A percentile compares a stretch with the other conserved stretches of the same genome.
Conservation (phyloP, 768 basidiomycete genomes). For the Russula emetica region DNA sequence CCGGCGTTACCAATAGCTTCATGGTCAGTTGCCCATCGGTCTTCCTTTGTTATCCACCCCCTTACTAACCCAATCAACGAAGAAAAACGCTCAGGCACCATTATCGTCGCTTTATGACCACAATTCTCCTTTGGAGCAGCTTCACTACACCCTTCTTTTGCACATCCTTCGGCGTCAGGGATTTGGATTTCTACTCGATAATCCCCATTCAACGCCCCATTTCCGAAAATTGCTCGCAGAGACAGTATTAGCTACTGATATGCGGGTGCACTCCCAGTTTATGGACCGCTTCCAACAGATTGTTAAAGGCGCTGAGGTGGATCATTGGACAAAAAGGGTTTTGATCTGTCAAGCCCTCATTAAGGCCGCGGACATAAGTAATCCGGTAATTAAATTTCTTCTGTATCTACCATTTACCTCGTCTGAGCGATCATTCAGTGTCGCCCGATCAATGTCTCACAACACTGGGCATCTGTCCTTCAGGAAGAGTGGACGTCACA, state of each 20-base stretch:
- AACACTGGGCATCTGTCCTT: slow-evolving; percentile 88
- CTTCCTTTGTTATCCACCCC: neutral
- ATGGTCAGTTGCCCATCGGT: slow-evolving; percentile 57
- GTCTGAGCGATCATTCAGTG: slow-evolving; percentile 46
- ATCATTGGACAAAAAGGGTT: slow-evolving; percentile 47
- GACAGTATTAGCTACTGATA: slow-evolving; percentile 90
- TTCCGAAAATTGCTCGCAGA: slow-evolving; percentile 75
- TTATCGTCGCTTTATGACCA: slow-evolving; percentile 85
- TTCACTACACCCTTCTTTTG: slow-evolving; percentile 82
- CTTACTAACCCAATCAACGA: slow-evolving; percentile 17
- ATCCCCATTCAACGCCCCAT: slow-evolving; percentile 41
- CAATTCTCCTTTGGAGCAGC: slow-evolving; percentile 84
- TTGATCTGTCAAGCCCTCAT: slow-evolving; percentile 86
- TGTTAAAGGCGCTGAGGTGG: slow-evolving; percentile 40
- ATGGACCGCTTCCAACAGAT: slow-evolving; percentile 61
- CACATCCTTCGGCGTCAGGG: slow-evolving; percentile 79
- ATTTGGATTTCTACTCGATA: slow-evolving; percentile 62
- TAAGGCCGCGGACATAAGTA: slow-evolving; percentile 98
- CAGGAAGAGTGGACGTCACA: slow-evolving; percentile 90
- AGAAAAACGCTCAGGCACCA: slow-evolving; percentile 94
- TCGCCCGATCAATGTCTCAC: slow-evolving; percentile 86
- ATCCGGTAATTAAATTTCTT: slow-evolving; percentile 65
- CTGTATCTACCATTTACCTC: neutral
- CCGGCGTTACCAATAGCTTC: slow-evolving; percentile 89
- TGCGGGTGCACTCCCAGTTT: slow-evolving; percentile 85